Evolutionary conservation across 495 filamentous ascomycete genomes (phyloP).

Genomic region (Aspergillus homomorphus): DNA sequence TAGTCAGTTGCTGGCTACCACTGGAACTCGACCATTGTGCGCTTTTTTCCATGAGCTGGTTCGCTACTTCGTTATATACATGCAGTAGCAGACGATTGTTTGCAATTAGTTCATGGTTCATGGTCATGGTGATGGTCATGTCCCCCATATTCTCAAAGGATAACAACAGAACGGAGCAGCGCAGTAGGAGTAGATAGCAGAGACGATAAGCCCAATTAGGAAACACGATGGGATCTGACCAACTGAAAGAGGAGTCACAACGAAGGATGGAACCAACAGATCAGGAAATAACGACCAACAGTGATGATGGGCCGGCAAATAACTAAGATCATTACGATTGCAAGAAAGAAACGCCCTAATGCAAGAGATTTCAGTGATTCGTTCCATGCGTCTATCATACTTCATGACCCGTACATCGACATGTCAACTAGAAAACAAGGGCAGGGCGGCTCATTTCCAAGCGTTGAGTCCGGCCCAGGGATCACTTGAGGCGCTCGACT

Average conservation of each 20-base stretch:
- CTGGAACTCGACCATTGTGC: too few species aligned
- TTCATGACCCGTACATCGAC: neutral
- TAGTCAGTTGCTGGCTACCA: too few species aligned
- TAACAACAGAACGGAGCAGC: too few species aligned
- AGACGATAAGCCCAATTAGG: neutral
- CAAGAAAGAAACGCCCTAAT: constrained; percentile 15
- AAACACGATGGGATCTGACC: neutral
- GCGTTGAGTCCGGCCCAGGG: constrained; percentile 85
- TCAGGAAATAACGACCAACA: neutral
- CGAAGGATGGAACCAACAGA: neutral
- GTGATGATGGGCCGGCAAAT: neutral
- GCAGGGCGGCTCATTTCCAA: constrained; percentile 61
- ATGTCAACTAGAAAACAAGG: neutral
- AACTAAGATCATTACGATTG: neutral
- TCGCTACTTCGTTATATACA: too few species aligned
- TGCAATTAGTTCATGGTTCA: too few species aligned
- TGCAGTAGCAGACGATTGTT: too few species aligned
- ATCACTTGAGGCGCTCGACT: constrained; percentile 46
- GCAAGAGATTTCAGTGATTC: constrained; percentile 13
- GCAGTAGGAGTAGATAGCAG: too few species aligned
- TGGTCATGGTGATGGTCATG: too few species aligned
- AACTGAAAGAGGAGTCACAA: neutral
- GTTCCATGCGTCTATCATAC: constrained; percentile 21
- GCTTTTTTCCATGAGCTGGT: too few species aligned
- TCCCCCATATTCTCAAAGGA: too few species aligned